Percentiles rank a stretch among this genome's conserved stretches.
Evolutionary conservation across 305 asterid species (phyloP).

Genomic region (Rubia occidens): DNA sequence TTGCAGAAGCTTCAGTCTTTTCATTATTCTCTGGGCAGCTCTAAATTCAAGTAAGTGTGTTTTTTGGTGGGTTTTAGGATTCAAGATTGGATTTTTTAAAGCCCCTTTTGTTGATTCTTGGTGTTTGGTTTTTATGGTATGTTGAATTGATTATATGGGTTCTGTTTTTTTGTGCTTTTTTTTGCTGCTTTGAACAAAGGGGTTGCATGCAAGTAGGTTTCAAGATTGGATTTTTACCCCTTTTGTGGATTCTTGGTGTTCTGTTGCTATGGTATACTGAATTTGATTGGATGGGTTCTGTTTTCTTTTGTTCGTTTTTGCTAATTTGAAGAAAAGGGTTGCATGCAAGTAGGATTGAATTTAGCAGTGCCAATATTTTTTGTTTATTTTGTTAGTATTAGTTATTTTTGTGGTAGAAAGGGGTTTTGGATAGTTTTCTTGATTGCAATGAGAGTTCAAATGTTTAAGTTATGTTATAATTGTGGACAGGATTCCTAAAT

Average conservation of each 20-base stretch:
- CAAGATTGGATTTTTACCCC: background rate
- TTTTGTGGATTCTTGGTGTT: background rate
- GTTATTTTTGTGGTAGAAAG: background rate
- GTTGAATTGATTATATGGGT: background rate
- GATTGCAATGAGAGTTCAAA: background rate
- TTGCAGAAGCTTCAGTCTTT: constrained; percentile 55
- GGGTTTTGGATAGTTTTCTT: background rate
- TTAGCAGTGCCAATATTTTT: too few relatives aligned
- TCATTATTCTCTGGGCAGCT: constrained; percentile 36
- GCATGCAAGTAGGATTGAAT: background rate
- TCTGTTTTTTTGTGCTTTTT: background rate
- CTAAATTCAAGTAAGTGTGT: constrained; percentile 51
- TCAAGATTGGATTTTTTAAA: constrained; percentile 4
- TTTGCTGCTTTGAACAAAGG: background rate
- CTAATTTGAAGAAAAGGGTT: background rate
- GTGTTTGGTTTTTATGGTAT: too few relatives aligned
- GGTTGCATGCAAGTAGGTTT: background rate
- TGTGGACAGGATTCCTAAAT: constrained; percentile 54
- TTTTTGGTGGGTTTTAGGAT: background rate
- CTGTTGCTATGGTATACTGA: background rate
- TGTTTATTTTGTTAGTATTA: too few relatives aligned
- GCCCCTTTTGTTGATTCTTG: background rate
- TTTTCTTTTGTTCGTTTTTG: background rate
- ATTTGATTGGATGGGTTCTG: background rate
- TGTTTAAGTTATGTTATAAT: constrained; percentile 1